Evolutionary conservation across 441 rosid species (phyloP), one percentile per base, ranked within the genome.

Genomic region (Hura crepitans): DNA sequence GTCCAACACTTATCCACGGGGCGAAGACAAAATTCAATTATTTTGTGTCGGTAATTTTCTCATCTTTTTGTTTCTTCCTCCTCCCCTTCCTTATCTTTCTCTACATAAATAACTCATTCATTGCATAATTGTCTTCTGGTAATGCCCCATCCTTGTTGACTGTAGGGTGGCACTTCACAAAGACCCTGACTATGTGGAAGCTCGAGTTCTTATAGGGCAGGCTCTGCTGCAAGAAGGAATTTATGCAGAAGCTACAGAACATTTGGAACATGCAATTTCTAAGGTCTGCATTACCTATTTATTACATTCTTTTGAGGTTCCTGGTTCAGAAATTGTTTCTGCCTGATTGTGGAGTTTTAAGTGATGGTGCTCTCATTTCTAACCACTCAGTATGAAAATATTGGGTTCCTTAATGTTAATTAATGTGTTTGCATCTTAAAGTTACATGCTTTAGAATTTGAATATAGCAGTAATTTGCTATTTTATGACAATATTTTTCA

Each of bases 221-320:
- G 73, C 86, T 72, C 81, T 87, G 62, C 74, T 90, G 72, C 91
- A 84, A 63, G 80, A 81, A 72, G 88, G 76, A 58, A 77, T 73
- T 70, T 68, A 80, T 61, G 75, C 65, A 27, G 97, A 94, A 75
- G 92, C 99, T 66, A 64, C 72, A 74, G 70, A 84, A 69, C 77
- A 81, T 82, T 80, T 94, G 66, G 97, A 92, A 80, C 75, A 67
- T 72, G 97, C 91, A 51, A 85, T 92, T 73, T 80, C 92, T 77
- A 89, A 92, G 97, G 98, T 93, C 66, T 65, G 67, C 4, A 59
- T 61, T n/a, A 17, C 23, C 58, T 46, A 20, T 62, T 56, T 42
- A 17, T 57, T 63, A 15, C 42, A 4, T 60, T 20, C 4, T 15
- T 25, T 11, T 42, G 31, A 55, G 30, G 23, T 39, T 69, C 22